A percentile compares a stretch with the other conserved stretches of the same genome.
Evolutionary conservation across 2,329 filamentous ascomycete species (phyloP).

Genomic region (Acephala macrosclerotiorum): DNA sequence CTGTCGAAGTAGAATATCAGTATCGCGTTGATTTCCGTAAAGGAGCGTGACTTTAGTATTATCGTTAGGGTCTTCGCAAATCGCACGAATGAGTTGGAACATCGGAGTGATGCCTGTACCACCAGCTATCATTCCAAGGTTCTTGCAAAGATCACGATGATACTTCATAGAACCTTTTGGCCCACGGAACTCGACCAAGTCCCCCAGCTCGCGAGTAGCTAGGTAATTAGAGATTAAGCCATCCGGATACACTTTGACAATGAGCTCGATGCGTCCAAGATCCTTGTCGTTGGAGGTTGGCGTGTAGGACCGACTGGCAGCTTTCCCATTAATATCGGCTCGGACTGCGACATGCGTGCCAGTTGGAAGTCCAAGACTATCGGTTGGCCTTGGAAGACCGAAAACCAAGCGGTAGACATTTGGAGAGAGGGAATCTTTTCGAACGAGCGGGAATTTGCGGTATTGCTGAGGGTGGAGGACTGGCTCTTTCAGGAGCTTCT

Average conservation of each 20-base stretch:
- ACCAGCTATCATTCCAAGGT: slow-evolving; percentile 63
- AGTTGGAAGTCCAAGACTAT: slow-evolving; percentile 49
- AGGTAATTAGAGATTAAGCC: slow-evolving; percentile 61
- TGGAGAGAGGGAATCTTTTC: slow-evolving; percentile 31
- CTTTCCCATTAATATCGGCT: slow-evolving; percentile 44
- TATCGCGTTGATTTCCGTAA: slow-evolving; percentile 65
- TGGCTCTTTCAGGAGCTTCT: not conserved
- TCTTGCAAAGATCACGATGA: slow-evolving; percentile 48
- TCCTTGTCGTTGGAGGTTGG: slow-evolving; percentile 58
- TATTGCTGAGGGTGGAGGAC: slow-evolving; percentile 31
- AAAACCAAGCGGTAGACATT: slow-evolving; percentile 39
- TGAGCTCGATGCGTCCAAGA: slow-evolving; percentile 56
- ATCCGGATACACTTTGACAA: slow-evolving; percentile 59
- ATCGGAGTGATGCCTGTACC: slow-evolving; percentile 63
- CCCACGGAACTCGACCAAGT: slow-evolving; percentile 59
- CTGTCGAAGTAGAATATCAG: slow-evolving; percentile 64
- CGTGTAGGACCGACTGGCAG: slow-evolving; percentile 49
- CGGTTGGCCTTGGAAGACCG: slow-evolving; percentile 42
- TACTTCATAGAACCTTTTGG: slow-evolving; percentile 65
- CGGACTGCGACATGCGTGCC: slow-evolving; percentile 51
- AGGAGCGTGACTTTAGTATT: slow-evolving; percentile 62
- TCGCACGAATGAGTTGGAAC: slow-evolving; percentile 68
- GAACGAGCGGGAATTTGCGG: slow-evolving; percentile 31
- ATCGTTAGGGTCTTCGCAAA: slow-evolving; percentile 67
- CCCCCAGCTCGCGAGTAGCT: slow-evolving; percentile 53